Conservation (phyloP, 73 alveolate species). For the Symbiodinium natans region DNA sequence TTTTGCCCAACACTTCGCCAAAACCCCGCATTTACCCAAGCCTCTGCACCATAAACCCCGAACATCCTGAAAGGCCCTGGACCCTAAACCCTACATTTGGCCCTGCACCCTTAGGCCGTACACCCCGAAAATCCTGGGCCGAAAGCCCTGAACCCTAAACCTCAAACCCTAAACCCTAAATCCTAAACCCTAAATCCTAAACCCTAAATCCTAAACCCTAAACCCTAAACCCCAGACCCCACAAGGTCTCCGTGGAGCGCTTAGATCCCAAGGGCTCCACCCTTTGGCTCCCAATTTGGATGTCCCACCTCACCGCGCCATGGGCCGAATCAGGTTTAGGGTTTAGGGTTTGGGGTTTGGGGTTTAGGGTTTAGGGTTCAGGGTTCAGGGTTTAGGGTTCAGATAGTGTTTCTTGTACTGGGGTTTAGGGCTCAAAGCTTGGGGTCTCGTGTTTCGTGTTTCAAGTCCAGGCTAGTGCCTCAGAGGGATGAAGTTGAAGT, state of each 20-base stretch:
- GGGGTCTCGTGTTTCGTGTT: not conserved
- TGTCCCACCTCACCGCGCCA: conserved; percentile 36
- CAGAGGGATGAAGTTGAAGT: not conserved
- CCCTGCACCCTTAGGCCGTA: not conserved
- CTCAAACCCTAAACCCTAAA: no score
- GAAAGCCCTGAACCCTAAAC: no score
- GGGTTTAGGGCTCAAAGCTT: no score
- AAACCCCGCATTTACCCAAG: no score
- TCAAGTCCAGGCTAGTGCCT: not conserved
- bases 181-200: not conserved
- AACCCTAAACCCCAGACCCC: not conserved
- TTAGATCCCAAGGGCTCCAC: conserved; percentile 40
- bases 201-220: not conserved
- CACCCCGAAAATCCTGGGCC: no score
- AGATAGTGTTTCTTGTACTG: not conserved
- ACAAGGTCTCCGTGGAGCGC: not conserved
- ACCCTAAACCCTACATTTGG: not conserved
- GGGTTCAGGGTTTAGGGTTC: not conserved
- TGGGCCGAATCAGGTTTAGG: not conserved
- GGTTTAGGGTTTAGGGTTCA: not conserved
- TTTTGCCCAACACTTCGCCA: no score
- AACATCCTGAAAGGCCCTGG: not conserved
- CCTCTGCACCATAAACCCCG: no score
- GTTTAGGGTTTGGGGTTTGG: not conserved
- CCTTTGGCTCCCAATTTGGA: conserved; percentile 77